Base-by-base conservation (phyloP, 116 monocot species). In the Trichopus zeylanicus region DNA sequence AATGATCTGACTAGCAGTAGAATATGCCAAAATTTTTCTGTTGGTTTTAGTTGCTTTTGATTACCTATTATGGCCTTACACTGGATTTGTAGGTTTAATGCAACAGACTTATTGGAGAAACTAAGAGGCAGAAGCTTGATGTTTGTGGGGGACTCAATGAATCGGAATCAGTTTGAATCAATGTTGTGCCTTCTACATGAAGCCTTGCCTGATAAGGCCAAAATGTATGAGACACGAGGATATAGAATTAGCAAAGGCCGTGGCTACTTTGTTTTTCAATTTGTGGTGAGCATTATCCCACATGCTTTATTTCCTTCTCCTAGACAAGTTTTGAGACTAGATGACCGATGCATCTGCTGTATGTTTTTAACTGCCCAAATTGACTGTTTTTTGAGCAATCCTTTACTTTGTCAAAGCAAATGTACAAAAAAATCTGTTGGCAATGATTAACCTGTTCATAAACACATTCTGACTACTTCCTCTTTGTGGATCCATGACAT, bases 141-240 rank as follows among this genome's bases (percentile, higher is more conserved):
- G 87, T 67, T 97, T 53, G 80, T 97, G 18, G 97, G 97, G 53
- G 97, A 97, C 46, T 91, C 97, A 1, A 80, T 97, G 81, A 97
- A 91, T 62, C 72, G 91, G 25, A 97, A 91, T 56, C 97, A 97
- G 67, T 97, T 79, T 61, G 97, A 91, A 67, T 97, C 97, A 21
- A 53, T 97, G 63, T 48, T 91, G 32, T 97, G 97, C 55, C 61
- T 91, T 64, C 73, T 97, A 13, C 81, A 63, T 53, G 75, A 84
- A 76, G 71, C 73, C 25, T 67, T 97, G 56, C 74, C 75, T 23
- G 75, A 91, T 65, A 87, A 97, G 70, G 75, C 65, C 52, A 87
- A 70, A 69, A 82, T 91, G 87, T 87, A 77, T 56, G 97, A 91
- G 70, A 87, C 84, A 3, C 69, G 75, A 58, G 87, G 91, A 11